A percentile compares a stretch with the other conserved stretches of the same genome.
Conservation (phyloP, 2,329 filamentous ascomycete species). For the Boeremia lycopersici region DNA sequence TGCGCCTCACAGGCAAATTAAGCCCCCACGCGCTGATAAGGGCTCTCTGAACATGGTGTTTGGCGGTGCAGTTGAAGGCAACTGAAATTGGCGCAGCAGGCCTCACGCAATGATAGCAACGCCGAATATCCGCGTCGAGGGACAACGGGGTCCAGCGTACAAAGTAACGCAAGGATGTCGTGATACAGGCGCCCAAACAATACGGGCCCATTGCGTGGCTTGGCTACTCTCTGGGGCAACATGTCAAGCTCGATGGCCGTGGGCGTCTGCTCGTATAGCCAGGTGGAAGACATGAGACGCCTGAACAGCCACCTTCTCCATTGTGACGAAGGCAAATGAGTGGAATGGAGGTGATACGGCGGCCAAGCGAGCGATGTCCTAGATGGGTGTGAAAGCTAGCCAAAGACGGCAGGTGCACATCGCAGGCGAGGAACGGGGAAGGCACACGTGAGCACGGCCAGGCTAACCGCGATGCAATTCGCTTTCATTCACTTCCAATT, state of each 20-base stretch:
- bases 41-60: conserved; percentile 7
- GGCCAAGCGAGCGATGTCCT: conserved; percentile 17
- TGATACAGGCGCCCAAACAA: conserved; percentile 13
- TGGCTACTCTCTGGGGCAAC: not conserved
- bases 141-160: conserved; percentile 15
- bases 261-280: conserved; percentile 1
- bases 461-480: conserved; percentile 15
- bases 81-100: conserved; percentile 22
- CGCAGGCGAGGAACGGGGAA: conserved; percentile 9
- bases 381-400: conserved; percentile 8
- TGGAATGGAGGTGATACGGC: conserved; percentile 6
- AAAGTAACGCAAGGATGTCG: conserved; percentile 21
- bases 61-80: conserved; percentile 8
- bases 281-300: conserved; percentile 14
- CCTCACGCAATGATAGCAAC: conserved; percentile 9
- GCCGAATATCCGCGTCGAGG: conserved; percentile 15
- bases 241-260: conserved; percentile 1
- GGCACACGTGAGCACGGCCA: conserved; percentile 26
- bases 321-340: conserved; percentile 23
- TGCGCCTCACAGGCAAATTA: not conserved
- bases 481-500: conserved; percentile 8
- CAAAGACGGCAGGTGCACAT: conserved; percentile 21
- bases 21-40: conserved; percentile 27
- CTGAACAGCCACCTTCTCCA: conserved; percentile 22
- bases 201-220: conserved; percentile 8